phyloP scores from a whole-genome alignment of 768 basidiomycete genomes.

The Butyriboletus loyo region DNA sequence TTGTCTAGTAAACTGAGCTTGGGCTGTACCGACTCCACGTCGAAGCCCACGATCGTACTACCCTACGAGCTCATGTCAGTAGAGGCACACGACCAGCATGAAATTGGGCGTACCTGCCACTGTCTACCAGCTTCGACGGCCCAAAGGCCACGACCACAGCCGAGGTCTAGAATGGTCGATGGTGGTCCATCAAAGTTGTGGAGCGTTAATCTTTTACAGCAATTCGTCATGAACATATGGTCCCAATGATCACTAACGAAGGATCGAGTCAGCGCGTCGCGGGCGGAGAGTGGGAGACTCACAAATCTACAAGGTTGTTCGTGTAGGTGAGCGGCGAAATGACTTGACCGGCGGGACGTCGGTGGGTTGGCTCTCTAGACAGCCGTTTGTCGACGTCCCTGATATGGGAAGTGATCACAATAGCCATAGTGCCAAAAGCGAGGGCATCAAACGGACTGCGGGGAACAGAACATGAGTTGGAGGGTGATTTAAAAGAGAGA shows the following conservation, averaged over 20 bases:
- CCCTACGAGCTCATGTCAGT: constrained; percentile 35
- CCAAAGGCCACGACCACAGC: constrained; percentile 73
- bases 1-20: constrained; percentile 35
- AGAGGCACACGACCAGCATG: neutral
- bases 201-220: constrained; percentile 49
- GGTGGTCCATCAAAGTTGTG: constrained; percentile 54
- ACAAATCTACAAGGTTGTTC: constrained; percentile 54
- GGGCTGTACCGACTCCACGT: constrained; percentile 55
- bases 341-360: constrained; percentile 47
- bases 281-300: constrained; percentile 20
- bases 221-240: constrained; percentile 56
- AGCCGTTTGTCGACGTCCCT: constrained; percentile 48
- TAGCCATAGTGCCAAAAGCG: constrained; percentile 21
- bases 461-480: constrained; percentile 11
- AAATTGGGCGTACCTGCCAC: constrained; percentile 52
- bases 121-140: constrained; percentile 61
- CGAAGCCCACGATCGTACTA: constrained; percentile 57
- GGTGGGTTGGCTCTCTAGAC: constrained; percentile 37
- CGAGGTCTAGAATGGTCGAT: constrained; percentile 57
- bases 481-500: constrained; percentile 16
- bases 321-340: constrained; percentile 55
- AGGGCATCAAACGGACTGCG: constrained; percentile 25
- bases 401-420: constrained; percentile 17
- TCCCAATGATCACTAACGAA: constrained; percentile 65
- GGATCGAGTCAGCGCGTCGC: neutral